phyloP scores from a whole-genome alignment of 371 early-diverging fungal genomes.

The Mucor velutinosus region DNA sequence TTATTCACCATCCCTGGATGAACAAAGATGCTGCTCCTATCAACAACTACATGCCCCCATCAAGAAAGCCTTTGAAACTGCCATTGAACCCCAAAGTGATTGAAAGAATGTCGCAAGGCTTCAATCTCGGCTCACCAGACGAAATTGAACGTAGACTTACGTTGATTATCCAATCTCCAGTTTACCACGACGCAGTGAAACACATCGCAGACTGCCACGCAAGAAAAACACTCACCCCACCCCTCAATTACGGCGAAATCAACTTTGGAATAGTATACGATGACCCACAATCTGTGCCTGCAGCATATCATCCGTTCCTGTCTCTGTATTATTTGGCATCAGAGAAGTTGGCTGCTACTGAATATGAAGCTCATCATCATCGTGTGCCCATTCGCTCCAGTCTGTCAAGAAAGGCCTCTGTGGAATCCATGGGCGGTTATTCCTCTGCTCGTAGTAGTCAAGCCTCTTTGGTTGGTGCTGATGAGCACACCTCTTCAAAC shows the following conservation, averaged over 20 bases:
- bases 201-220: constrained; percentile 18
- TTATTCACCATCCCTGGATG: constrained; percentile 86
- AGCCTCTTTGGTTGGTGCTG: constrained; percentile 28
- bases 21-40: constrained; percentile 63
- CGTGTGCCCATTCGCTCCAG: constrained; percentile 11
- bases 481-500: constrained; percentile 8
- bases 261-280: constrained; percentile 23
- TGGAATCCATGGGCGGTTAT: constrained; percentile 37
- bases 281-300: constrained; percentile 51
- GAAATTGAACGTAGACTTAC: constrained; percentile 65
- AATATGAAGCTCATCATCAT: constrained; percentile 22
- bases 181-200: constrained; percentile 34
- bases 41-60: constrained; percentile 63
- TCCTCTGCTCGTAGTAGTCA: constrained; percentile 45
- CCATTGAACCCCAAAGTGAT: constrained; percentile 76
- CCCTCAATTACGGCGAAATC: constrained; percentile 5
- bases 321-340: constrained; percentile 84
- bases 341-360: constrained; percentile 70
- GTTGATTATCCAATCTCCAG: constrained; percentile 51
- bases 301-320: constrained; percentile 69
- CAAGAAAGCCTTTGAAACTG: constrained; percentile 65
- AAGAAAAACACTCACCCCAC: constrained; percentile 8
- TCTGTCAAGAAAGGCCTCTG: constrained; percentile 41
- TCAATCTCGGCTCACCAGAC: constrained; percentile 80
- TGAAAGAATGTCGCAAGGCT: constrained; percentile 77